Conservation (phyloP, 495 filamentous ascomycete species). For the Lasiosphaeria hispida region DNA sequence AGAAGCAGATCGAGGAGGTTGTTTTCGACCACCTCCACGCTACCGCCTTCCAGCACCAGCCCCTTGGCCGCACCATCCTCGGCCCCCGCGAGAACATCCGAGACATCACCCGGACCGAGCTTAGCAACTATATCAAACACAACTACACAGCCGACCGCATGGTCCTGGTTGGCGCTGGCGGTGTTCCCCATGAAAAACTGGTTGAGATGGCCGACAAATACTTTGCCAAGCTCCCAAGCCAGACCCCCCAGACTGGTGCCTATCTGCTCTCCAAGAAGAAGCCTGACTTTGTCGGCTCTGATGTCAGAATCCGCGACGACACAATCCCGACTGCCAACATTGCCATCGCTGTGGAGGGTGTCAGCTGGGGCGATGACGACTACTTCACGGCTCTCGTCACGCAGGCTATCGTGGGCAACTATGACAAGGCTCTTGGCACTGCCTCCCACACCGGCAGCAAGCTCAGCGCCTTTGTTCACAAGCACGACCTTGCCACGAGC, state of each 20-base stretch:
- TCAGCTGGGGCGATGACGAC: conserved; percentile 98
- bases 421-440: conserved; percentile 98
- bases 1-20: conserved; percentile 99
- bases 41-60: conserved; percentile 93
- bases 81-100: conserved; percentile 98
- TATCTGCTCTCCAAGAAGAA: conserved; percentile 74
- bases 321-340: conserved; percentile 95
- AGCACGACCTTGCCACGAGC: conserved; percentile 93
- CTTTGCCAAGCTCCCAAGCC: conserved; percentile 73
- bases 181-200: conserved; percentile 87
- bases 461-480: conserved; percentile 87
- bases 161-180: conserved; percentile 95
- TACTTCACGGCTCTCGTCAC: conserved; percentile 98
- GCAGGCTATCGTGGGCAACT: conserved; percentile 99
- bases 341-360: conserved; percentile 97
- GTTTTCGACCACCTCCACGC: conserved; percentile 99
- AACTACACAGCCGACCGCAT: conserved; percentile 99
- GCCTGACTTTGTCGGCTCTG: conserved; percentile 94
- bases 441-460: conserved; percentile 95
- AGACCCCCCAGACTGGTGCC: conserved; percentile 66
- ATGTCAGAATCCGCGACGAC: conserved; percentile 92
- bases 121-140: conserved; percentile 93
- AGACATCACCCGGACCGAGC: conserved; percentile 85
- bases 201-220: conserved; percentile 96
- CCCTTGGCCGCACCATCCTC: conserved; percentile 95